Evolutionary conservation across 768 basidiomycete species (phyloP).

Genomic region (Omphalotus guepiniiformis): DNA sequence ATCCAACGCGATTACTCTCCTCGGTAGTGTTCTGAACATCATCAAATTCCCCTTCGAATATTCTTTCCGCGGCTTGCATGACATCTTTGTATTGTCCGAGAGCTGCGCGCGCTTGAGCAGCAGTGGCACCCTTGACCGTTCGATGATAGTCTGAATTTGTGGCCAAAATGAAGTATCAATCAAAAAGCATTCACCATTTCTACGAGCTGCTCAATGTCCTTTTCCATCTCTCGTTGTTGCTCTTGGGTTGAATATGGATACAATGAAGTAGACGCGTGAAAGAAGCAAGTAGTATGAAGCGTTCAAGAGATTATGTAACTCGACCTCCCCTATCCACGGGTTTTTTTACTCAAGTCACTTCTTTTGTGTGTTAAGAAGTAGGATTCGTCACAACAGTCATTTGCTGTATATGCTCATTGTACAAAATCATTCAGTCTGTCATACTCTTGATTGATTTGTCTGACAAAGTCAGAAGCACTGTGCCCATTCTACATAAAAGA

Average conservation of each 20-base stretch:
- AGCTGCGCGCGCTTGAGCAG: constrained; percentile 78
- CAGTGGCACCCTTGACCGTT: constrained; percentile 77
- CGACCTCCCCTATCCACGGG: no score
- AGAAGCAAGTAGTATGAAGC: no score
- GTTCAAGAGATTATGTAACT: no score
- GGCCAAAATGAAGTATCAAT: neutral
- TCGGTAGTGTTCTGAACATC: no score
- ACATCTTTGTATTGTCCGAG: constrained; percentile 81
- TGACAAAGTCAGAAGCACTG: constrained; percentile 65
- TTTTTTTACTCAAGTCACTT: no score
- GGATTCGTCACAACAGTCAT: no score
- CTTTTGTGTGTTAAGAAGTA: no score
- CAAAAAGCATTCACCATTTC: constrained; percentile 41
- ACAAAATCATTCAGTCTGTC: constrained; percentile 47
- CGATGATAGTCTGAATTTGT: no score
- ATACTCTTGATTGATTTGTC: constrained; percentile 74
- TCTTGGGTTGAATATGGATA: no score
- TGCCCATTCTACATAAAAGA: constrained; percentile 64
- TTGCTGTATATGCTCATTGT: no score
- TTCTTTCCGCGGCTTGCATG: constrained; percentile 84
- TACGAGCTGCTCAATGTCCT: constrained; percentile 56
- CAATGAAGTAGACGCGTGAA: no score
- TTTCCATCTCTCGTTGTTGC: no score
- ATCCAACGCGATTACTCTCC: neutral
- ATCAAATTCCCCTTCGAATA: constrained; percentile 84